Conservation (phyloP, 2,329 filamentous ascomycete species). For the Ophiostoma himal-ulmi region DNA sequence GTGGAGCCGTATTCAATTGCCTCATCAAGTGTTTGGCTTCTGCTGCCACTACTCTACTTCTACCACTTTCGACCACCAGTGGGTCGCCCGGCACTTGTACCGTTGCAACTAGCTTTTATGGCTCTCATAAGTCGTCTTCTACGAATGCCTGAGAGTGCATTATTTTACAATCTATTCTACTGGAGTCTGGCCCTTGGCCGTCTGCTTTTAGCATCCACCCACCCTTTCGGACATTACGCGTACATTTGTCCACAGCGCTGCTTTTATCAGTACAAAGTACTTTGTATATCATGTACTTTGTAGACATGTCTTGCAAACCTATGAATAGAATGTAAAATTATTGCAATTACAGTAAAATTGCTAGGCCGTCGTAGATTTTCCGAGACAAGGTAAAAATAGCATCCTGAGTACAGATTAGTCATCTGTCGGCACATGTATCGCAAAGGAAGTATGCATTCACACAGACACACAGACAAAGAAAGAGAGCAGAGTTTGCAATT, state of each 20-base stretch:
- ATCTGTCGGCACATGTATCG: too few relatives aligned
- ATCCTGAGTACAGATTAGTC: too few relatives aligned
- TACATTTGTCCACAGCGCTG: not conserved
- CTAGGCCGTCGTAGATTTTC: too few relatives aligned
- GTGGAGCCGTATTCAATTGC: not conserved
- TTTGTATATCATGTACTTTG: not conserved
- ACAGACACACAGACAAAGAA: too few relatives aligned
- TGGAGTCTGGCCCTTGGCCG: not conserved
- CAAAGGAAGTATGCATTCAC: too few relatives aligned
- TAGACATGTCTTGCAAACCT: not conserved
- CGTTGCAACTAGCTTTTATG: not conserved
- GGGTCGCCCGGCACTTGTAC: not conserved
- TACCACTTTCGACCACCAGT: not conserved
- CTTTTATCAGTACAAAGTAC: not conserved
- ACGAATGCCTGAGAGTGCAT: not conserved
- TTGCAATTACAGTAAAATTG: too few relatives aligned
- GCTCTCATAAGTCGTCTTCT: not conserved
- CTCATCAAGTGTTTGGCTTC: not conserved
- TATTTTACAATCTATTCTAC: not conserved
- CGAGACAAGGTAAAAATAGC: too few relatives aligned
- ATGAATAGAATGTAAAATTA: not conserved
- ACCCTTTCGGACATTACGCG: not conserved
- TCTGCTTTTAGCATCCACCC: not conserved
- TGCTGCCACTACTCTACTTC: not conserved
- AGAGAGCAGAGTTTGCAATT: too few relatives aligned